phyloP scores from a whole-genome alignment of 140 eudicot species.

The Senecio squalidus region DNA sequence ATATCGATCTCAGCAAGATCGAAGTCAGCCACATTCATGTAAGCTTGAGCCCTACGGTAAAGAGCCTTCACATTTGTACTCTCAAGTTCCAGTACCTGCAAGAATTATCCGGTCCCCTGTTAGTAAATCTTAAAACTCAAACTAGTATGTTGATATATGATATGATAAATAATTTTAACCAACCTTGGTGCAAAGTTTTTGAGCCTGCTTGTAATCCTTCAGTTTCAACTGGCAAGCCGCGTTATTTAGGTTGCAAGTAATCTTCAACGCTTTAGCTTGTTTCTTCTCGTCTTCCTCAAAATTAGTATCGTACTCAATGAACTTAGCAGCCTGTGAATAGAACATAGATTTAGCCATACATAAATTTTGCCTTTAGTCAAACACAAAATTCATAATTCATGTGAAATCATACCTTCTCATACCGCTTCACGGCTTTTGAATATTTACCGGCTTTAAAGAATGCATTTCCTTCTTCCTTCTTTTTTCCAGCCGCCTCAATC shows the following conservation, averaged over 20 bases:
- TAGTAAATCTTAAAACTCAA: too few relatives aligned
- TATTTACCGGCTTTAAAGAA: slow-evolving; percentile 91
- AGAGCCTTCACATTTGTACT: slow-evolving; percentile 90
- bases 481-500: slow-evolving; percentile 85
- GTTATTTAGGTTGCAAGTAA: slow-evolving; percentile 78
- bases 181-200: slow-evolving; percentile 98
- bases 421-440: slow-evolving; percentile 73
- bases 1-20: slow-evolving; percentile 85
- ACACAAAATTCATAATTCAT: not conserved
- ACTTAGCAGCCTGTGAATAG: slow-evolving; percentile 76
- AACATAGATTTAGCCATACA: not conserved
- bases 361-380: not conserved
- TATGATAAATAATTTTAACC: too few relatives aligned
- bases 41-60: slow-evolving; percentile 90
- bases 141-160: too few relatives aligned
- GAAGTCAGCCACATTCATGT: slow-evolving; percentile 60
- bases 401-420: slow-evolving; percentile 62
- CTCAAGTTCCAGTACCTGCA: slow-evolving; percentile 75
- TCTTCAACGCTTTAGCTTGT: slow-evolving; percentile 68
- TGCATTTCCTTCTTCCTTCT: slow-evolving; percentile 95
- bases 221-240: slow-evolving; percentile 89
- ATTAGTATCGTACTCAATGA: slow-evolving; percentile 74
- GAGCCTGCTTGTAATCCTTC: slow-evolving; percentile 83
- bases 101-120: too few relatives aligned
- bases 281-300: slow-evolving; percentile 92